Base-by-base conservation (phyloP, 441 rosid genomes). In the Eutrema salsugineum region DNA sequence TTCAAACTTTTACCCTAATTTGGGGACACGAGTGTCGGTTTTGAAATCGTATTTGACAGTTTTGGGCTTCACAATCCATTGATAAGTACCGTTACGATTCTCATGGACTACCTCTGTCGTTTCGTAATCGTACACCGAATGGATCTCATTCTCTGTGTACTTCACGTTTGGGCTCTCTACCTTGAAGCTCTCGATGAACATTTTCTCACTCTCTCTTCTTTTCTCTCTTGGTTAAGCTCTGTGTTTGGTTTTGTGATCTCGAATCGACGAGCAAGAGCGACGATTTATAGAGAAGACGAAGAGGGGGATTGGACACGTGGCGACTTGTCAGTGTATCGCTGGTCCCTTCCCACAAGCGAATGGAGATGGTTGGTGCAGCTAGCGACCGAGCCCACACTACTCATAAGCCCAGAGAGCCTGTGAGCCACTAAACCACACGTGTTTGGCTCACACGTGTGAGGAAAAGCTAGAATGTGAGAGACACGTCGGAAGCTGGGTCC, bases 81-180 rank as follows among this genome's bases (percentile, higher is more conserved):
- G 88, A 16, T 89, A 94, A 19, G 88, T 47, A 6, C 98, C 99
- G 60, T 85, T 76, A 38, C 77, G 78, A 81, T 78, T 86, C 86
- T 94, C 97, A 71, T 90, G 96, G 70, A 89, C 96, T 46, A 94
- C 85, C 70, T 92, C 98, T 15, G 99, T 92, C 36, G 99, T 94
- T 51, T 92, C 89, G 72, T 94, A 94, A 79, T 78, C 73, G 79
- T 94, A 94, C 61, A 87, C 87, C 0, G 99, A 90, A 17, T 81
- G 88, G 55, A 94, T 88, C 91, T 89, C 98, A 59, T 64, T 71
- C 40, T 89, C 94, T 14, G 87, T 70, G 88, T 94, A 94, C 77
- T 81, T 80, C 16, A 94, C 99, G 66, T 90, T 87, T 1, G 97
- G 96, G 67, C 86, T 79, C 80, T 94, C 99, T 1, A 94, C 99